Evolutionary conservation across 2,329 filamentous ascomycete species (phyloP).

Genomic region (Aspergillus fructus): DNA sequence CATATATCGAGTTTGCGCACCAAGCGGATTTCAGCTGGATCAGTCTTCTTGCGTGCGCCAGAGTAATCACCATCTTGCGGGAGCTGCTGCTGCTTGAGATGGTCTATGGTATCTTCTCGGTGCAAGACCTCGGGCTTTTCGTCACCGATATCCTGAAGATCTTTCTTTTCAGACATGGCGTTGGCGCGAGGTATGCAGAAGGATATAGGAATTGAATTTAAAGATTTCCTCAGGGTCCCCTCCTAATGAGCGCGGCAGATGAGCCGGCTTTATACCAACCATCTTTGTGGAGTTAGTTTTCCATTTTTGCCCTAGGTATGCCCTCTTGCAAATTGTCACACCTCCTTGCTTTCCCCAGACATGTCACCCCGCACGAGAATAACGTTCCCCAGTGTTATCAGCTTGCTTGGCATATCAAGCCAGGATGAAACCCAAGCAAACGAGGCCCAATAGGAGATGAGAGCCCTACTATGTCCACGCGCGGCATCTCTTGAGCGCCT

Average conservation of each 20-base stretch:
- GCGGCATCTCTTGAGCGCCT: background rate
- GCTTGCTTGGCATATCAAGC: background rate
- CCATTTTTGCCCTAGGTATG: background rate
- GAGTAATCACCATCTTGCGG: constrained; percentile 33
- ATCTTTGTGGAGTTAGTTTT: background rate
- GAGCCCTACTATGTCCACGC: background rate
- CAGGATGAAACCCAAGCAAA: background rate
- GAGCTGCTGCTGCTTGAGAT: constrained; percentile 8
- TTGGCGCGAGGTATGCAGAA: background rate
- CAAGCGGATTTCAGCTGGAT: constrained; percentile 37
- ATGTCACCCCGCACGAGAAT: background rate
- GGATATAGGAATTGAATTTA: no score
- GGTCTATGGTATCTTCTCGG: constrained; percentile 14
- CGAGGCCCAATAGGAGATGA: background rate
- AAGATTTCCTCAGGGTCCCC: no score
- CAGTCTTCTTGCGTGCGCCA: constrained; percentile 41
- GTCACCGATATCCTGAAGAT: background rate
- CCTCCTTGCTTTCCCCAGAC: constrained; percentile 2
- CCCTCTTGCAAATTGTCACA: background rate
- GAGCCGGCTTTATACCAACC: background rate
- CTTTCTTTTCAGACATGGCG: constrained; percentile 4
- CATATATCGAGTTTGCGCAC: constrained; percentile 38
- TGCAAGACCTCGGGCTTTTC: constrained; percentile 14
- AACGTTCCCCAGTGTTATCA: background rate
- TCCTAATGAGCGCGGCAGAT: background rate